Conservation (phyloP, 257 asterid species). For the Nicotiana paniculata region DNA sequence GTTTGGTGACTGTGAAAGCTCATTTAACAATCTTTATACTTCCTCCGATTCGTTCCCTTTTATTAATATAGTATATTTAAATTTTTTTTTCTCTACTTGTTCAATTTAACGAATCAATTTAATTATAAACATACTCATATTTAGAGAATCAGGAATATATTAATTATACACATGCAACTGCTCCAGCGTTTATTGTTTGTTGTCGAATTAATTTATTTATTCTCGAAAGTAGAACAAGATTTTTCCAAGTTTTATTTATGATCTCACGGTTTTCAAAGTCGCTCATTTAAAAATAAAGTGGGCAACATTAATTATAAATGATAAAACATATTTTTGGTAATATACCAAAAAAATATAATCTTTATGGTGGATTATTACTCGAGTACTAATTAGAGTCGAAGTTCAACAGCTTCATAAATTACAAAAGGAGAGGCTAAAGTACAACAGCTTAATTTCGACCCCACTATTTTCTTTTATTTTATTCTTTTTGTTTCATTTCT, state of each 20-base stretch:
- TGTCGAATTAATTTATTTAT: no score
- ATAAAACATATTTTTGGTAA: no score
- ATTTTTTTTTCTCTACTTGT: no score
- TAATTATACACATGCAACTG: background rate
- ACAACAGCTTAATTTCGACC: background rate
- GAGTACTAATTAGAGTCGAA: background rate
- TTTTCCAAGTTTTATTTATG: no score
- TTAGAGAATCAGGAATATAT: background rate
- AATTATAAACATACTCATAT: background rate
- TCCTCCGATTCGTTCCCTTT: no score
- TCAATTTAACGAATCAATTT: background rate
- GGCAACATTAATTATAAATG: no score
- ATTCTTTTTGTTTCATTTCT: background rate
- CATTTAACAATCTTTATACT: background rate
- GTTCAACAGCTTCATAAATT: background rate
- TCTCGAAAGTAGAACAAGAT: no score
- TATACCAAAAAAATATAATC: background rate
- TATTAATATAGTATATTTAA: no score
- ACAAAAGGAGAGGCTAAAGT: background rate
- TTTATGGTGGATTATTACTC: background rate
- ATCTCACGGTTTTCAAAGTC: no score
- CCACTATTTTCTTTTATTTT: background rate
- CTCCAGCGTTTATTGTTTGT: background rate
- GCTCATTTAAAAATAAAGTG: no score
- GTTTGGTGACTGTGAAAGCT: conserved; percentile 33